phyloP scores from a whole-genome alignment of 257 asterid species.

The Hygrophila difformis region DNA sequence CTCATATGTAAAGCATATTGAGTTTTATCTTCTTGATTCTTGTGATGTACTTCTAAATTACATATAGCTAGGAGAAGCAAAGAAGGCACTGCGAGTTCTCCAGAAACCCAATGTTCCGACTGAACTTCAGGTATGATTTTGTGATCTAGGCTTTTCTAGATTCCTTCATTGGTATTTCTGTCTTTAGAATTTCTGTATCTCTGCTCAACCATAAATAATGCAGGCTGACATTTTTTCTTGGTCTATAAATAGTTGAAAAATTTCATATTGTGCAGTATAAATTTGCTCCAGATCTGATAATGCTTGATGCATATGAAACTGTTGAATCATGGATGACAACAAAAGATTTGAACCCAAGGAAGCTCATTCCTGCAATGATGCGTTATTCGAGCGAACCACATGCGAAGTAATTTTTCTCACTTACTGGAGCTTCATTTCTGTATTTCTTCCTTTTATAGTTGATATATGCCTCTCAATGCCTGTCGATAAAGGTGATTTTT shows the following conservation, averaged over 20 bases:
- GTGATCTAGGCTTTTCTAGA: slow-evolving; percentile 9
- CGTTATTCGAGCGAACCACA: slow-evolving; percentile 96
- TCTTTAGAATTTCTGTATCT: slow-evolving; percentile 9
- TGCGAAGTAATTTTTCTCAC: slow-evolving; percentile 61
- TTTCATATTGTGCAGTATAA: slow-evolving; percentile 64
- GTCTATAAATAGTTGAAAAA: slow-evolving; percentile 9
- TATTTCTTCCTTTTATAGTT: no score
- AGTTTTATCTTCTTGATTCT: slow-evolving; percentile 14
- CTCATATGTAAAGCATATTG: slow-evolving; percentile 3
- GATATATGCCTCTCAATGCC: not conserved
- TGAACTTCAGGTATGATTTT: slow-evolving; percentile 78
- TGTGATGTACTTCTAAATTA: slow-evolving; percentile 15
- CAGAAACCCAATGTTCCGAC: slow-evolving; percentile 84
- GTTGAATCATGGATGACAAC: slow-evolving; percentile 98
- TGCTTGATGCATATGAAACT: slow-evolving; percentile 99
- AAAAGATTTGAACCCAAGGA: slow-evolving; percentile 79
- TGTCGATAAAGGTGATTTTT: no score
- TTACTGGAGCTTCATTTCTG: slow-evolving; percentile 7
- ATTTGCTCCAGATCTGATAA: slow-evolving; percentile 92
- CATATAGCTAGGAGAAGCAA: slow-evolving; percentile 90
- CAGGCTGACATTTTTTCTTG: slow-evolving; percentile 11
- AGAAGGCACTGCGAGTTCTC: slow-evolving; percentile 92
- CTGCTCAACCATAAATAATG: slow-evolving; percentile 9
- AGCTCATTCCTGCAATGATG: slow-evolving; percentile 99
- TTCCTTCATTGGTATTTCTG: slow-evolving; percentile 7